Evolutionary conservation across 2,329 filamentous ascomycete genomes (phyloP), one percentile per base, ranked within the genome.

Genomic region (Curvularia sp.): DNA sequence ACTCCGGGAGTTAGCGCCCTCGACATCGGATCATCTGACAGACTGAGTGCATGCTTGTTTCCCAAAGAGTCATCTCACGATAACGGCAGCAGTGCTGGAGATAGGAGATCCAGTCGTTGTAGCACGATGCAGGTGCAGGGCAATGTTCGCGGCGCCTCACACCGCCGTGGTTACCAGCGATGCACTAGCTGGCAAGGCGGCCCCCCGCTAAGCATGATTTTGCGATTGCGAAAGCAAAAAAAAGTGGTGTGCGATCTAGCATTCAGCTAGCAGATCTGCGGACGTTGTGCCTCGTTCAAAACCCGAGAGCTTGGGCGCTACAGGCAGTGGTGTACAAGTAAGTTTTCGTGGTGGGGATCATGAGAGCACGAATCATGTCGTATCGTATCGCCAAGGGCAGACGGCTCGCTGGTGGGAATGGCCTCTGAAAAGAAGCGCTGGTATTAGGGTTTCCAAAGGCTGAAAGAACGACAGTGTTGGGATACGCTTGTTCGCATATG

Each of bases 91-190:
- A 10, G 38, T 12, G 35, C 22, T 49, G 35, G 44, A 58, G 48
- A 54, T 56, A 49, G 31, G 41, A 42, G 18, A 31, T 43, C 53
- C 52, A 57, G 46, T 54, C 44, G 44, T 60, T 30, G 64, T 67
- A 20, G 65, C 61, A 68, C 68, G 58, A 68, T 66, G 64, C 62
- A 67, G 63, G 65, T 63, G 64, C 52, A 47, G 28, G 57, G 57
- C 41, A 39, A 31, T 26, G 26, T 35, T 49, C 24, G 42, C 28
- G 49, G 53, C 44, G 50, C 38, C 22, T 54, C 50, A 53, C 53
- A 42, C 47, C 49, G 41, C 30, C 6, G 47, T 55, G 48, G 28
- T 30, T 31, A 20, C 53, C 47, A 59, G 47, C 52, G 33, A 53
- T 15, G 26, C 53, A 48, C 39, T 59, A 26, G 41, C 22, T 26